A percentile compares a stretch with the other conserved stretches of the same genome.
Conservation (phyloP, 352 stramenopile species). For the Phytophthora europaea region DNA sequence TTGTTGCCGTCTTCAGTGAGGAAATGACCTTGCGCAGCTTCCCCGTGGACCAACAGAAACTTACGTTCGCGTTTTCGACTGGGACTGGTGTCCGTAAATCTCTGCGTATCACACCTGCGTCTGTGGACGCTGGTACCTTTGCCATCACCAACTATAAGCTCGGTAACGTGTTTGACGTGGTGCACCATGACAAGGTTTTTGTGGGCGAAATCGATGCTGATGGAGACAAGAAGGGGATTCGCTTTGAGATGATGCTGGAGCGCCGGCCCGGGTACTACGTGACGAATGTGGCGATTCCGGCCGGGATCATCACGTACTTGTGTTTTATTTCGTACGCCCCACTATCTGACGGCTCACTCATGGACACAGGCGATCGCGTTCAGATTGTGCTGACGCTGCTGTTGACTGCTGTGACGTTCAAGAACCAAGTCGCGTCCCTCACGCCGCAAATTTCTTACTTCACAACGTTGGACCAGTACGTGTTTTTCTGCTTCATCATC, state of each 20-base stretch:
- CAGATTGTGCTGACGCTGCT: slow-evolving; percentile 70
- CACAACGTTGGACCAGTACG: slow-evolving; percentile 69
- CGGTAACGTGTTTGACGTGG: slow-evolving; percentile 64
- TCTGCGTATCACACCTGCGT: slow-evolving; percentile 44
- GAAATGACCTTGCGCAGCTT: slow-evolving; percentile 70
- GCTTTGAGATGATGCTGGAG: slow-evolving; percentile 71
- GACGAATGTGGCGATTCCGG: slow-evolving; percentile 60
- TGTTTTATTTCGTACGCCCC: slow-evolving; percentile 63
- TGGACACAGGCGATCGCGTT: slow-evolving; percentile 62
- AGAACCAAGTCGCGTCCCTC: slow-evolving; percentile 57
- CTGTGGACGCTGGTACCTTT: slow-evolving; percentile 54
- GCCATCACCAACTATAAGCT: slow-evolving; percentile 63
- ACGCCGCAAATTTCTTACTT: slow-evolving; percentile 77
- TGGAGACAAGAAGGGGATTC: slow-evolving; percentile 51
- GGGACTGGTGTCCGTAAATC: slow-evolving; percentile 40
- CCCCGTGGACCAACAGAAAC: slow-evolving; percentile 70
- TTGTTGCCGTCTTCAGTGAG: slow-evolving; percentile 60
- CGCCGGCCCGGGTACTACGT: slow-evolving; percentile 63
- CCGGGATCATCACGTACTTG: slow-evolving; percentile 63
- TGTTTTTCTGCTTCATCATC: slow-evolving; percentile 76
- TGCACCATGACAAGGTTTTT: slow-evolving; percentile 63
- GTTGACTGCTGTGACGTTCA: slow-evolving; percentile 74
- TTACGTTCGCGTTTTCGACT: slow-evolving; percentile 61
- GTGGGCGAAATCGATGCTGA: slow-evolving; percentile 49
- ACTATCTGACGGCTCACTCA: slow-evolving; percentile 39